Percentiles rank a stretch among this genome's conserved stretches.
Conservation (phyloP, 2,329 filamentous ascomycete species). For the Hypoxylon rubiginosum region DNA sequence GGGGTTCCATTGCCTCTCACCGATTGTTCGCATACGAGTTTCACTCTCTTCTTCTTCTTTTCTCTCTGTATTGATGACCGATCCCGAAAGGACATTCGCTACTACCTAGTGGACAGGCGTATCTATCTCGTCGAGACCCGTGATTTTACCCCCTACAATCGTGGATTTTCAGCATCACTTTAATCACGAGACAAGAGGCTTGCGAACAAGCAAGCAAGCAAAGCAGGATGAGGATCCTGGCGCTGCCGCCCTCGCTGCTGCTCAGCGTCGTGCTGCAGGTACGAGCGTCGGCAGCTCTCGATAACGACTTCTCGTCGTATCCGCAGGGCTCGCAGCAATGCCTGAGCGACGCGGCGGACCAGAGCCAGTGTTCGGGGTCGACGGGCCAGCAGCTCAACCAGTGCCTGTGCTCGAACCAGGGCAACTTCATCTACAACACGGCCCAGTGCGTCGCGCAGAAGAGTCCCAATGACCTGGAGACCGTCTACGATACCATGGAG, state of each 20-base stretch:
- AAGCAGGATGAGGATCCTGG: conserved; percentile 40
- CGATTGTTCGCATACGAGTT: not conserved
- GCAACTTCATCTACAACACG: conserved; percentile 62
- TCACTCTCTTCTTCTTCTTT: conserved; percentile 10
- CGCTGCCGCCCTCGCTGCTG: conserved; percentile 43
- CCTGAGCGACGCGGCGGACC: conserved; percentile 57
- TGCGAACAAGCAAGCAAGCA: not conserved
- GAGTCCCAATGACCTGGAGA: conserved; percentile 55
- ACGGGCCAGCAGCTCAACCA: conserved; percentile 59
- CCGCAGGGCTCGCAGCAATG: conserved; percentile 59
- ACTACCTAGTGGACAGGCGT: not conserved
- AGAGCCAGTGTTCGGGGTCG: conserved; percentile 58
- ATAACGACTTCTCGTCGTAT: conserved; percentile 61
- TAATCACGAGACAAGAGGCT: not conserved
- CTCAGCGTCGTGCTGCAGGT: conserved; percentile 50
- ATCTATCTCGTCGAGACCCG: conserved; percentile 4
- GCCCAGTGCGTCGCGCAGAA: conserved; percentile 61
- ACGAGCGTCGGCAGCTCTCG: conserved; percentile 43
- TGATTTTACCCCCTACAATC: conserved; percentile 1
- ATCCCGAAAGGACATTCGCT: not conserved
- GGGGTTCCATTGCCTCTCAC: not conserved
- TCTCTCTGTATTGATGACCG: not conserved
- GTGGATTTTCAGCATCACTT: not conserved
- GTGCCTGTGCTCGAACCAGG: conserved; percentile 65
- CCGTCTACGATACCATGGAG: conserved; percentile 60